These are phyloP conservation scores for Xylaria sp. DNA, from an alignment of 495 filamentous ascomycete species.

Conservation along the genomic window DNA sequence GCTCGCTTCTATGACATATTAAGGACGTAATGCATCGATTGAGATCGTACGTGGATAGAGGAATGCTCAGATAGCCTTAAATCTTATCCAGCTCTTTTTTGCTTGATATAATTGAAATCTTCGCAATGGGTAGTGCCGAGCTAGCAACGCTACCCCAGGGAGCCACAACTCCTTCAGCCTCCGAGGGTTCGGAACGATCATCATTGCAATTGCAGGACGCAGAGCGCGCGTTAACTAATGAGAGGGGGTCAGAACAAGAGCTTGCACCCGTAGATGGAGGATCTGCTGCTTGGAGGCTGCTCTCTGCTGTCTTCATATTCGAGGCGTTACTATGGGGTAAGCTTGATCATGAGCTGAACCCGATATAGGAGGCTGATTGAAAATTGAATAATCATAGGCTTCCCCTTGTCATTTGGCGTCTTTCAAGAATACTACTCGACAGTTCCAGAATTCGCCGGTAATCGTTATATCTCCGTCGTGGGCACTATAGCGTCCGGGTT, in stretches of 20 bases:
- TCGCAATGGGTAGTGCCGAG: background rate
- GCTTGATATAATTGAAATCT: background rate
- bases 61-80: background rate
- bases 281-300: conserved; percentile 31
- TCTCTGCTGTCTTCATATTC: conserved; percentile 39
- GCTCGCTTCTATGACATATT: background rate
- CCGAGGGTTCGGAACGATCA: background rate
- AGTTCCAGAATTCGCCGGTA: conserved; percentile 39
- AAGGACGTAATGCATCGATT: too few relatives aligned
- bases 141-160: background rate
- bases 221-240: background rate
- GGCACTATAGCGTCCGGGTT: conserved; percentile 43
- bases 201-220: background rate
- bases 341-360: too few relatives aligned
- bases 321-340: conserved; percentile 42
- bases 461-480: conserved; percentile 41
- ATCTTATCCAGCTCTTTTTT: background rate
- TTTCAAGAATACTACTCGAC: conserved; percentile 47
- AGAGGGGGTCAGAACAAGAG: conserved; percentile 6
- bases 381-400: conserved; percentile 32
- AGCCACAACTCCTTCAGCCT: background rate
- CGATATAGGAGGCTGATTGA: background rate
- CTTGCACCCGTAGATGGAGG: conserved; percentile 22
- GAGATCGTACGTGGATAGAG: background rate
- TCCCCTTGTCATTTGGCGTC: conserved; percentile 46